Percentiles rank a stretch among this genome's conserved stretches.
Evolutionary conservation across 2,329 filamentous ascomycete genomes (phyloP).

Genomic region (Ceratocystis variospora): DNA sequence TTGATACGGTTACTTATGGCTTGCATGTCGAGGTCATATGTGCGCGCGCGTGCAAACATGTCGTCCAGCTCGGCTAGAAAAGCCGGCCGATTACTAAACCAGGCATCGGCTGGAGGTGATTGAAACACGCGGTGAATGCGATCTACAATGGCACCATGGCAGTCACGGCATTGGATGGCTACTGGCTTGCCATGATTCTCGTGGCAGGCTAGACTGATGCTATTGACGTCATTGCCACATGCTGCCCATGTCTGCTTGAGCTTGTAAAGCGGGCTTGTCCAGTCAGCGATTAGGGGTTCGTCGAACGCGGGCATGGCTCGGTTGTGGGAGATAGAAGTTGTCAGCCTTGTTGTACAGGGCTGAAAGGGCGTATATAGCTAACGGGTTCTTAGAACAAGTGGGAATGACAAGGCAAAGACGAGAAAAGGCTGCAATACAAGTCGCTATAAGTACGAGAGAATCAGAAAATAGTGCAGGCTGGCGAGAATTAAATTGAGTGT

Average conservation of each 20-base stretch:
- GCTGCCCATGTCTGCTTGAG: constrained; percentile 20
- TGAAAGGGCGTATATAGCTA: neutral
- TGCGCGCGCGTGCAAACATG: constrained; percentile 36
- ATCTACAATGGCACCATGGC: constrained; percentile 36
- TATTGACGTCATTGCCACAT: constrained; percentile 31
- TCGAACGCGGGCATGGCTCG: constrained; percentile 7
- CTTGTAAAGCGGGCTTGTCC: constrained; percentile 17
- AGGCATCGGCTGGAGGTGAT: constrained; percentile 23
- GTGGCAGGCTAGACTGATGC: constrained; percentile 32
- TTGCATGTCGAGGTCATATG: constrained; percentile 31
- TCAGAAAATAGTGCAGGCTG: too few species aligned
- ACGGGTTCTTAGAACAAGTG: too few species aligned
- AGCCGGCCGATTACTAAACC: constrained; percentile 37
- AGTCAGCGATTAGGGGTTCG: constrained; percentile 19
- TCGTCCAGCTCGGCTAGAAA: constrained; percentile 39
- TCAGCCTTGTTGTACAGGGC: constrained; percentile 6
- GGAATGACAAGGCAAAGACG: too few species aligned
- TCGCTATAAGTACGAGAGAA: too few species aligned
- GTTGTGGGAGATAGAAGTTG: neutral
- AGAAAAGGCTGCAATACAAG: too few species aligned
- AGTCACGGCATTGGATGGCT: constrained; percentile 34
- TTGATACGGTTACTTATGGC: constrained; percentile 37
- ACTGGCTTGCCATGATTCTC: constrained; percentile 32
- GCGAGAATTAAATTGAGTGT: too few species aligned
- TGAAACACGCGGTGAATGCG: constrained; percentile 29